Base-by-base conservation (phyloP, 2,329 filamentous ascomycete genomes). In the Stagonosporopsis chrysanthemi region DNA sequence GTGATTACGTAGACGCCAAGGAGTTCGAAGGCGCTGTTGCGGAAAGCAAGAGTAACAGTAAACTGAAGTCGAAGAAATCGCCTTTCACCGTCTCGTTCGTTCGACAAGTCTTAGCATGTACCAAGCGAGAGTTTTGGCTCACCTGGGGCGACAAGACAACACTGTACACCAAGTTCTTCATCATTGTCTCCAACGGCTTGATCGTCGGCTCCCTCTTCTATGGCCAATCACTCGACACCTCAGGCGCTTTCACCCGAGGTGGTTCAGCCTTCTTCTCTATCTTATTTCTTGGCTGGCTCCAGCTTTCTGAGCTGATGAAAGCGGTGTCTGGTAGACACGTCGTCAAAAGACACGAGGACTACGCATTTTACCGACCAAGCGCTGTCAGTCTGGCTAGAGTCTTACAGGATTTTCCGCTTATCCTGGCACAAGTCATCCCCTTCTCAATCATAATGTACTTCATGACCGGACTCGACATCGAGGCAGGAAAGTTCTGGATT, bases 201-300 rank as follows among this genome's bases (percentile, higher is more conserved):
- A 90, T 96, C 60, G 88, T 93, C 51, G 89, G 90, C 1, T 91
- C 88, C 2, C 81, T 95, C 17, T 95, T 95, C 77, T 91, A 92
- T 67, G 90, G 86, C 12, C 81, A 88, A 69, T 77, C 84, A 0
- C 67, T 82, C 5, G 80, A 84, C 65, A 88, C 86, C 1, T 80
- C 78, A 38, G 87, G 87, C 33, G 84, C 86, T 12, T 90, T 90
- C 72, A 78, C 82, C 5, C 81, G 87, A 63, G 85, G 87, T 6
- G 87, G 88, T 71, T 80, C 83, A 7, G 75, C 86, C 8, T 89
- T 90, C 80, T 89, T 89, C 76, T 86, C 84, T 1, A 86, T 89
- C 61, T 72, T 89, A 28, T 88, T 90, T 75, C 79, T 89, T 6
- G 82, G 79, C 53, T 90, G 87, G 87, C 81, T 95, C 5, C 90